phyloP scores from a whole-genome alignment of 768 basidiomycete species.

The Leccinum subgranulosum region DNA sequence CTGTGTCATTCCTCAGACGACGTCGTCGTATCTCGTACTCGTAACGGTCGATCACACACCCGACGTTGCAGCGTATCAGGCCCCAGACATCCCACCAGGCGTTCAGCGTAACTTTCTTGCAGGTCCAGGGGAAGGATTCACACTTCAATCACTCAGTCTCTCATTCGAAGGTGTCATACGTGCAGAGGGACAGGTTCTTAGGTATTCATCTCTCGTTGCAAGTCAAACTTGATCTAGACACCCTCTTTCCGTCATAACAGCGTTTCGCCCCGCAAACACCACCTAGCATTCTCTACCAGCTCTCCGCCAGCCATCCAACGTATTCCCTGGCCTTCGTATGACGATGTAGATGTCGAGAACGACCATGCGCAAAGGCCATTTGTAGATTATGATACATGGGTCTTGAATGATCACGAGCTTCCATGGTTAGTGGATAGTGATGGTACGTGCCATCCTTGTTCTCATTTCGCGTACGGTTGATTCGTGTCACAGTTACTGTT shows the following conservation, averaged over 20 bases:
- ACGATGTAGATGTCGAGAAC: slow-evolving; percentile 37
- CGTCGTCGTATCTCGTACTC: slow-evolving; percentile 75
- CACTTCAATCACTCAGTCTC: slow-evolving; percentile 63
- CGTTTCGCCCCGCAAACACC: slow-evolving; percentile 68
- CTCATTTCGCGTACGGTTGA: background rate
- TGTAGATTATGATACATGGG: slow-evolving; percentile 68
- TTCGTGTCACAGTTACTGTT: slow-evolving; percentile 52
- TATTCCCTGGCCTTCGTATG: slow-evolving; percentile 75
- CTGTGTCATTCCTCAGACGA: slow-evolving; percentile 50
- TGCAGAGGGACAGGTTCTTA: slow-evolving; percentile 70
- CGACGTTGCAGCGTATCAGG: slow-evolving; percentile 53
- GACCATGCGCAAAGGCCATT: slow-evolving; percentile 32
- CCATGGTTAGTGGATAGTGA: slow-evolving; percentile 74
- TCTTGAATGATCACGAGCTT: slow-evolving; percentile 60
- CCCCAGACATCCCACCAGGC: slow-evolving; percentile 43
- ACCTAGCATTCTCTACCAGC: slow-evolving; percentile 71
- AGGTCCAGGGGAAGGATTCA: slow-evolving; percentile 77
- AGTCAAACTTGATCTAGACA: slow-evolving; percentile 1
- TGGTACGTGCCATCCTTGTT: slow-evolving; percentile 41
- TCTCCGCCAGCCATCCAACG: slow-evolving; percentile 76
- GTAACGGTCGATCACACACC: slow-evolving; percentile 60
- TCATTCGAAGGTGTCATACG: slow-evolving; percentile 80
- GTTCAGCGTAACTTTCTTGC: slow-evolving; percentile 69
- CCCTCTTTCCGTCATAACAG: slow-evolving; percentile 35
- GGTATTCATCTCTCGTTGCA: slow-evolving; percentile 39